Evolutionary conservation across 2,329 filamentous ascomycete genomes (phyloP).

Genomic region (Trichoderma koningii): DNA sequence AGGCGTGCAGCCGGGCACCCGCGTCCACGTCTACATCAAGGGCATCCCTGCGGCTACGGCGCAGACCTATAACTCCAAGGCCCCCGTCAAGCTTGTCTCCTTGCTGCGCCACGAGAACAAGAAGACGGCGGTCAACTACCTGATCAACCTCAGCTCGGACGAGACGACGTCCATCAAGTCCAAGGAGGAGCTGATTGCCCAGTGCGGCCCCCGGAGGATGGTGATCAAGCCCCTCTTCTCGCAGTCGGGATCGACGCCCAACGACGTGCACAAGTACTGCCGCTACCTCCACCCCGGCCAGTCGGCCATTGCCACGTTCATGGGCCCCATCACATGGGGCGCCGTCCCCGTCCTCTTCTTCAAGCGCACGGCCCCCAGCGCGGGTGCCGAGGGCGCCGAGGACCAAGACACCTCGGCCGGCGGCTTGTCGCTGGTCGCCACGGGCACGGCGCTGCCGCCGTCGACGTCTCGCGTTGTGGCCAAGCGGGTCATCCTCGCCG

Average conservation of each 20-base stretch:
- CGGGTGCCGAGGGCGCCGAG: constrained; percentile 40
- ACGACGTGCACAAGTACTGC: constrained; percentile 96
- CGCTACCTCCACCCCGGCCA: constrained; percentile 89
- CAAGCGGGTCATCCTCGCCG: constrained; percentile 90
- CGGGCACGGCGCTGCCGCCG: constrained; percentile 82
- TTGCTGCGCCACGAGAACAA: constrained; percentile 95
- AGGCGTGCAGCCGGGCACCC: constrained; percentile 79
- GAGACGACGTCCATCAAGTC: constrained; percentile 76
- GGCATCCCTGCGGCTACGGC: constrained; percentile 49
- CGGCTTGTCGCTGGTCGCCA: constrained; percentile 74
- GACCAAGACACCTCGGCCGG: constrained; percentile 46
- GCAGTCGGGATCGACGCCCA: constrained; percentile 83
- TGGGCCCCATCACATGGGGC: constrained; percentile 90
- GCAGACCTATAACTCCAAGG: constrained; percentile 50
- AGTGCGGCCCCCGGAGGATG: constrained; percentile 85
- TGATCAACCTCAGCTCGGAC: constrained; percentile 81
- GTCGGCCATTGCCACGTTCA: constrained; percentile 84
- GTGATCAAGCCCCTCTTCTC: constrained; percentile 91
- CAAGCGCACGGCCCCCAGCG: constrained; percentile 57
- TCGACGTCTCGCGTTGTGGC: constrained; percentile 78
- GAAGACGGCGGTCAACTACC: constrained; percentile 84
- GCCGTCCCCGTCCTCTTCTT: constrained; percentile 89
- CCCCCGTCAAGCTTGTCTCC: constrained; percentile 76
- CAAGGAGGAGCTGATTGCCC: constrained; percentile 88
- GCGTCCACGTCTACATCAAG: constrained; percentile 76